Percentiles rank a stretch among this genome's conserved stretches.
Conservation (phyloP, 2,329 filamentous ascomycete genomes). For the Fusarium buharicum region DNA sequence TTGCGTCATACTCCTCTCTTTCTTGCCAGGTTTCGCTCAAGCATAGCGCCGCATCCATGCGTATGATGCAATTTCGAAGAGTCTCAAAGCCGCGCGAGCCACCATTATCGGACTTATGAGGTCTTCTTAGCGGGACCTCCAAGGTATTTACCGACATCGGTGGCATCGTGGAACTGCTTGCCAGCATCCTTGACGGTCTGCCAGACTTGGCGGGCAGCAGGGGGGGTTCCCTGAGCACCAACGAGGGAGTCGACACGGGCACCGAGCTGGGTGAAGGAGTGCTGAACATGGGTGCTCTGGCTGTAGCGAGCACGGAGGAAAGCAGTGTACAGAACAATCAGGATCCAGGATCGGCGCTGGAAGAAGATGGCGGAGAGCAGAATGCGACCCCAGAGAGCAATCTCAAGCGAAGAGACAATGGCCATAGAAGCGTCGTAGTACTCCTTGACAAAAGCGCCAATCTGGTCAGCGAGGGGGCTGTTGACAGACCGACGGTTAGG, state of each 20-base stretch:
- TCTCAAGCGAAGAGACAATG: conserved; percentile 88
- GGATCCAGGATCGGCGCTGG: conserved; percentile 89
- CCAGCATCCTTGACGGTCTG: conserved; percentile 77
- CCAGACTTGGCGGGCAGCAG: conserved; percentile 82
- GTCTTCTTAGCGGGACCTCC: conserved; percentile 64
- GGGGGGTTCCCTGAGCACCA: conserved; percentile 87
- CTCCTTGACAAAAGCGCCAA: conserved; percentile 94
- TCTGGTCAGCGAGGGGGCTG: conserved; percentile 78
- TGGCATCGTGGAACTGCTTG: conserved; percentile 80
- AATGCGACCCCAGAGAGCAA: conserved; percentile 85
- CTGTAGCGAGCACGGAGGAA: conserved; percentile 92
- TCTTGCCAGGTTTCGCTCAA: conserved; percentile 33
- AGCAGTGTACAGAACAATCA: conserved; percentile 84
- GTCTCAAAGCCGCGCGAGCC: conserved; percentile 8
- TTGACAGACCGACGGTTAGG: conserved; percentile 56
- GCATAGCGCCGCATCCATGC: conserved; percentile 5
- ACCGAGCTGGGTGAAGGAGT: conserved; percentile 76
- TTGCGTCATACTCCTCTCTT: conserved; percentile 33
- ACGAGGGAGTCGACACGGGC: conserved; percentile 83
- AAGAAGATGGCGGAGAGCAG: conserved; percentile 85
- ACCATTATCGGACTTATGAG: conserved; percentile 47
- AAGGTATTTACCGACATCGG: conserved; percentile 80
- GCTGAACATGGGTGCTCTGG: conserved; percentile 94
- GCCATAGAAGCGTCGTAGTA: conserved; percentile 98
- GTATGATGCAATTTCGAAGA: conserved; percentile 3